These are phyloP conservation scores for Metschnikowia chrysomelidarum DNA, from an alignment of 805 yeast species.

Conservation along the genomic window DNA sequence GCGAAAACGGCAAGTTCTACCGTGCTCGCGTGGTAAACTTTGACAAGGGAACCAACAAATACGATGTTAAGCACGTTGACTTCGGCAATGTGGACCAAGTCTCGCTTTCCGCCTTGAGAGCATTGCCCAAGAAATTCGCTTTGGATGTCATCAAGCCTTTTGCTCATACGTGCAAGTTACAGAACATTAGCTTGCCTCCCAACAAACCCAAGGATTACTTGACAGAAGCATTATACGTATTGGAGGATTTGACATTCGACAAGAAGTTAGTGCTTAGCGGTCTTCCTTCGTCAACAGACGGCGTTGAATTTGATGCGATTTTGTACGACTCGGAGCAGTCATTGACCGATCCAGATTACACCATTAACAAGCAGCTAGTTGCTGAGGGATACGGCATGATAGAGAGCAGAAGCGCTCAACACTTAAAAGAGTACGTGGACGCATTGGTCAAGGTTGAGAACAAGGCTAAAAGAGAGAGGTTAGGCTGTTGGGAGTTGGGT, in stretches of 20 bases:
- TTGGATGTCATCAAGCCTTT: slow-evolving; percentile 44
- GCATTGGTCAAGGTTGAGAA: slow-evolving; percentile 43
- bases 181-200: slow-evolving; percentile 59
- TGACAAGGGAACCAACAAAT: slow-evolving; percentile 44
- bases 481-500: slow-evolving; percentile 77
- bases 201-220: slow-evolving; percentile 51
- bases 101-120: slow-evolving; percentile 43
- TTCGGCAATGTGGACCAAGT: slow-evolving; percentile 55
- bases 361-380: slow-evolving; percentile 60
- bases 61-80: slow-evolving; percentile 58
- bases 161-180: slow-evolving; percentile 53
- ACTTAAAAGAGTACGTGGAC: slow-evolving; percentile 35
- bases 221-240: slow-evolving; percentile 50
- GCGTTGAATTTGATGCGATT: slow-evolving; percentile 49
- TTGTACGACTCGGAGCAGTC: slow-evolving; percentile 58
- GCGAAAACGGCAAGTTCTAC: slow-evolving; percentile 53
- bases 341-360: slow-evolving; percentile 50
- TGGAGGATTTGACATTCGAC: slow-evolving; percentile 53
- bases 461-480: slow-evolving; percentile 47
- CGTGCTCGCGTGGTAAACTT: slow-evolving; percentile 53
- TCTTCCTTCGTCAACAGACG: slow-evolving; percentile 37
- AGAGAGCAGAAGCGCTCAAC: slow-evolving; percentile 28
- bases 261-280: slow-evolving; percentile 55
- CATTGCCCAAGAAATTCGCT: slow-evolving; percentile 51
- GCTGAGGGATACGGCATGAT: slow-evolving; percentile 61